Base-by-base conservation (phyloP, 306 rosid species). In the Lotus japonicus region DNA sequence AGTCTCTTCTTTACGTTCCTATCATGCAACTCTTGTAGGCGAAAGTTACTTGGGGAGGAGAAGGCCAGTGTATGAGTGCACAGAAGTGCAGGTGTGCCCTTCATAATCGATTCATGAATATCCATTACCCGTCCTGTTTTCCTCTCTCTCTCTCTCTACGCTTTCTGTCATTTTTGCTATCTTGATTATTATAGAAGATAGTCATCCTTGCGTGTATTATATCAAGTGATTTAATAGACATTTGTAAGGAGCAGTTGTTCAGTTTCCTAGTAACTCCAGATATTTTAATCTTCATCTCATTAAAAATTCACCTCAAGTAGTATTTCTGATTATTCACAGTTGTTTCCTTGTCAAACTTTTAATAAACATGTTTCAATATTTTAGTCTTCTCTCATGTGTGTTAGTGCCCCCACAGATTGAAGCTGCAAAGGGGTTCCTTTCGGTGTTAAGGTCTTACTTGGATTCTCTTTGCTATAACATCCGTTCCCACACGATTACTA, bases 401-500 rank as follows among this genome's bases (percentile, higher is more conserved):
- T 67, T 48, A 6, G 53, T 56, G 55, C 16, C 41, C 57, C 50
- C 58, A 70, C 82, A 95, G 99, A 81, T 84, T 68, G 96, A 87
- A 77, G 99, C 97, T 58, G 96, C 99, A 19, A 90, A 83, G 82
- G 95, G 85, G 13, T 90, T 95, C 78, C 89, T 95, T 36, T 69
- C 79, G 12, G 92, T 78, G 68, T 79, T 90, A 58, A 87, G 99
- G 81, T 66, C 80, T 69, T 95, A 95, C 84, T 81, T 87, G 89
- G 96, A 95, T 84, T 88, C 99, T 76, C 99, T 95, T 77, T 88
- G 96, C 78, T 61, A 57, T 53, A 88, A 87, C 73, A 94, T 95
- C 66, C 95, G 97, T 54, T 87, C 99, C 11, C 97, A 95, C 75
- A 95, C 99, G 70, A 95, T 95, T 75, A 95, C 99, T 18, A 95